phyloP scores from a whole-genome alignment of 441 rosid genomes.

The Mallotus japonicus region DNA sequence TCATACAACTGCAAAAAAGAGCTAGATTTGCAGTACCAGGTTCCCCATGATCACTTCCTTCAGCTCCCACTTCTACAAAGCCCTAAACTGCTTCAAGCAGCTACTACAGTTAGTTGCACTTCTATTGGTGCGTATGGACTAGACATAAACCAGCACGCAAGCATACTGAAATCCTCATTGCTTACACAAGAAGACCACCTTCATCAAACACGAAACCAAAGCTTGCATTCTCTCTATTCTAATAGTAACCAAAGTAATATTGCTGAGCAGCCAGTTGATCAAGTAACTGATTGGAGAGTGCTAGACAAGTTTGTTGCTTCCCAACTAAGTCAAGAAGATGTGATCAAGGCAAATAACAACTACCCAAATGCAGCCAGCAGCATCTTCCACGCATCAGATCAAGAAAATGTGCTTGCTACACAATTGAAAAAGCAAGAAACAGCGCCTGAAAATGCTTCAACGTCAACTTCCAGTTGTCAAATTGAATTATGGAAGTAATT shows the following conservation, averaged over 20 bases:
- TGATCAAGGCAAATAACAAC: constrained; percentile 30
- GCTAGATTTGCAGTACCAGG: constrained; percentile 37
- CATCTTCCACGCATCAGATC: constrained; percentile 29
- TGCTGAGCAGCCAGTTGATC: constrained; percentile 48
- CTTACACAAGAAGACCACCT: constrained; percentile 45
- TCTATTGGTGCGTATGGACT: constrained; percentile 34
- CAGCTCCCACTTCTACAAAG: constrained; percentile 77
- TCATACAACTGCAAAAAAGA: constrained; percentile 59
- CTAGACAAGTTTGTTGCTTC: constrained; percentile 94
- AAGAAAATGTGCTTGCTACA: constrained; percentile 22
- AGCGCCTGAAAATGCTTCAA: constrained; percentile 33
- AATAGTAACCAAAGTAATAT: constrained; percentile 11
- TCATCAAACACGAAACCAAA: constrained; percentile 38
- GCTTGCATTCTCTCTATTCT: constrained; percentile 34
- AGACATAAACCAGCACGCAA: constrained; percentile 38
- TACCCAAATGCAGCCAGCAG: constrained; percentile 29
- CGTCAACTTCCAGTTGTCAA: constrained; percentile 36
- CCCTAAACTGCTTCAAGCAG: constrained; percentile 53
- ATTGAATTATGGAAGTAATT: constrained; percentile 53
- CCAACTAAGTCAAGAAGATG: constrained; percentile 74
- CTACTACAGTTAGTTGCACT: constrained; percentile 26
- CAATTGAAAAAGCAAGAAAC: constrained; percentile 34
- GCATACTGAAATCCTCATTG: constrained; percentile 43
- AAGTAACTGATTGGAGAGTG: constrained; percentile 84
- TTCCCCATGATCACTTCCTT: constrained; percentile 47